Conservation (phyloP, 768 basidiomycete species). For the Chalciporus piperatus region DNA sequence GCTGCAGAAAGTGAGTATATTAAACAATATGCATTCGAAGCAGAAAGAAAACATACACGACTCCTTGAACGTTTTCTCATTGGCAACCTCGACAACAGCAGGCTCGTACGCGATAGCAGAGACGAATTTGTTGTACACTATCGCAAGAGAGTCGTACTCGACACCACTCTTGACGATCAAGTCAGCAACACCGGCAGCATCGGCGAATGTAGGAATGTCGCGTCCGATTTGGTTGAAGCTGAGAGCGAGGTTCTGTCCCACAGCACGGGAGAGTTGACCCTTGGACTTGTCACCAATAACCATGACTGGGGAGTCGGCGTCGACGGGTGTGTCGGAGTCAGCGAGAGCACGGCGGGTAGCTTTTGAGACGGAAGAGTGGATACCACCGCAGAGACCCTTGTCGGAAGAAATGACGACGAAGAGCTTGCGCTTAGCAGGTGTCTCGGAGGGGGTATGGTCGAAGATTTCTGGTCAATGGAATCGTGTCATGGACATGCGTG, state of each 20-base stretch:
- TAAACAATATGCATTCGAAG: neutral
- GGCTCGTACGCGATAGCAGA: conserved; percentile 92
- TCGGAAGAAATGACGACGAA: conserved; percentile 96
- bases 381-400: conserved; percentile 99
- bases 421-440: conserved; percentile 72
- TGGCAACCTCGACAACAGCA: conserved; percentile 70
- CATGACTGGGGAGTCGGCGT: conserved; percentile 67
- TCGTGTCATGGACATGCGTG: conserved; percentile 5
- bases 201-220: conserved; percentile 95
- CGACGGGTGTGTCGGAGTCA: conserved; percentile 48
- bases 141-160: conserved; percentile 79
- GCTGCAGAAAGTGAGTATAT: conserved; percentile 38
- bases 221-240: conserved; percentile 98
- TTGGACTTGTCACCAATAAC: conserved; percentile 98
- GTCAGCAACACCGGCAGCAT: conserved; percentile 93
- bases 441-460: conserved; percentile 68
- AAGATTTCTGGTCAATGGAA: conserved; percentile 69
- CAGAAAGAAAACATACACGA: conserved; percentile 53
- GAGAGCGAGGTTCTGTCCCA: conserved; percentile 66
- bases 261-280: conserved; percentile 73
- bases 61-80: conserved; percentile 76
- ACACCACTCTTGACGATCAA: conserved; percentile 82
- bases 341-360: conserved; percentile 72
- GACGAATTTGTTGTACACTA: conserved; percentile 84
- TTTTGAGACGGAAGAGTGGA: conserved; percentile 96